These are phyloP conservation scores for Blattamonas nauphoetae DNA, from an alignment of 78 protist species.

Conservation along the genomic window DNA sequence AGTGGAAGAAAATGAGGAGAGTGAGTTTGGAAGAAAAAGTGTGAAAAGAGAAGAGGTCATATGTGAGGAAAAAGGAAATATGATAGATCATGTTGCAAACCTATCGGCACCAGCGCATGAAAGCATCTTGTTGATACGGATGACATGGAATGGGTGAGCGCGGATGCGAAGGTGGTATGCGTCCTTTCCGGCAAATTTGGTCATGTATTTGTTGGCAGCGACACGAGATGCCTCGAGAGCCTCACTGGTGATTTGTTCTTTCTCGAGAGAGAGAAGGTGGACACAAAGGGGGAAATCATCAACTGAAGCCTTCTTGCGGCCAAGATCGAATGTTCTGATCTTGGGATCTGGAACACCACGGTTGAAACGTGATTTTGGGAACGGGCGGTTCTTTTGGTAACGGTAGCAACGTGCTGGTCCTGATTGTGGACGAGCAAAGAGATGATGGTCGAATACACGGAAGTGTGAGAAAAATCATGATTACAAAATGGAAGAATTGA, in stretches of 20 bases:
- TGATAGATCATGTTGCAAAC: not conserved
- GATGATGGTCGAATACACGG: not conserved
- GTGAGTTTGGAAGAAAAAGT: no score
- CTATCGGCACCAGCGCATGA: slow-evolving; percentile 99
- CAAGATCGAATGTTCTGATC: slow-evolving; percentile 92
- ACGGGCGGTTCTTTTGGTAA: slow-evolving; percentile 95
- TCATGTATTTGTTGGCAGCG: slow-evolving; percentile 94
- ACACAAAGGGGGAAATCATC: slow-evolving; percentile 94
- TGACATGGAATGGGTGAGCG: slow-evolving; percentile 97
- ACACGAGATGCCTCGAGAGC: slow-evolving; percentile 99
- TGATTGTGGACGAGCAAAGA: not conserved
- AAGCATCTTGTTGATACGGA: slow-evolving; percentile 99
- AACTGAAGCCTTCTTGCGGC: slow-evolving; percentile 84
- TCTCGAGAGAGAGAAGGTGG: slow-evolving; percentile 92
- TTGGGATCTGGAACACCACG: slow-evolving; percentile 97
- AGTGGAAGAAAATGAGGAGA: not conserved
- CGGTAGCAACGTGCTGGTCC: slow-evolving; percentile 28
- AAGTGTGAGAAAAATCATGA: not conserved
- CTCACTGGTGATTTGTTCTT: slow-evolving; percentile 93
- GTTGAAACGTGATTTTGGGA: slow-evolving; percentile 96
- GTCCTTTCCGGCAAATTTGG: slow-evolving; percentile 87
- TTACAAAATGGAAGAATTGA: not conserved
- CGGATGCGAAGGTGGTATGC: slow-evolving; percentile 97
- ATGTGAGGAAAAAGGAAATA: not conserved
- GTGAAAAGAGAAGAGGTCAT: not conserved